Percentiles rank a stretch among this genome's conserved stretches.
phyloP scores from a whole-genome alignment of 345 rosid genomes.

The Linum tenue region DNA sequence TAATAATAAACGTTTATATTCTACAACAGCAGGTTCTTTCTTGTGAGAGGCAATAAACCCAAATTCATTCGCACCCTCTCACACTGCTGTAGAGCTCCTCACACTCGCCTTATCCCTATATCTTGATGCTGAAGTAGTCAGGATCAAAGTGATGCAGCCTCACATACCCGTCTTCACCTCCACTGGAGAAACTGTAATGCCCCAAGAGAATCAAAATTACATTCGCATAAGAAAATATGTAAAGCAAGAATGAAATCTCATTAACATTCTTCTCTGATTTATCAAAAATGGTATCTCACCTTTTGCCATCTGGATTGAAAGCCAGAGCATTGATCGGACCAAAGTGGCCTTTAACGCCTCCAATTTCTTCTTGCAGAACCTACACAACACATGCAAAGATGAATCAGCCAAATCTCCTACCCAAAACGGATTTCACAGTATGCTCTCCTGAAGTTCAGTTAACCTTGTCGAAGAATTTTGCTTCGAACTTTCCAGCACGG shows the following conservation, averaged over 20 bases:
- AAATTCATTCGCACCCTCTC: not conserved
- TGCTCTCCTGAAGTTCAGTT: not conserved
- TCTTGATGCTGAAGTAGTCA: slow-evolving; percentile 69
- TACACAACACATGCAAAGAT: slow-evolving; percentile 2
- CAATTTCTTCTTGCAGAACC: slow-evolving; percentile 86
- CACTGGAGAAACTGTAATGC: slow-evolving; percentile 67
- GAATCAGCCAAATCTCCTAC: not conserved
- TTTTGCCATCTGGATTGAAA: slow-evolving; percentile 87
- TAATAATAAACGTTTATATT: too few species aligned
- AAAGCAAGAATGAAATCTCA: too few species aligned
- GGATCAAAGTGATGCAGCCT: slow-evolving; percentile 90
- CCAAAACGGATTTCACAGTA: not conserved
- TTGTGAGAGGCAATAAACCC: not conserved
- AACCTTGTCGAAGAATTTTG: slow-evolving; percentile 86
- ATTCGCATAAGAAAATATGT: not conserved
- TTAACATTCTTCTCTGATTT: too few species aligned
- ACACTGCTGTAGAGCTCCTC: not conserved
- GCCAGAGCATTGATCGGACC: slow-evolving; percentile 97
- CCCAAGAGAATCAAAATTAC: not conserved
- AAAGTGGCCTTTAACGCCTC: slow-evolving; percentile 97
- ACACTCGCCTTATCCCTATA: not conserved
- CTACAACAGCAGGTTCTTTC: not conserved
- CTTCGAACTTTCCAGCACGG: slow-evolving; percentile 97
- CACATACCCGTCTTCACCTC: slow-evolving; percentile 96
- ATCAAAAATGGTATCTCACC: slow-evolving; percentile 29